These are phyloP conservation scores for Phytophthora crassamura DNA, from an alignment of 352 stramenopile species.

Conservation along the genomic window DNA sequence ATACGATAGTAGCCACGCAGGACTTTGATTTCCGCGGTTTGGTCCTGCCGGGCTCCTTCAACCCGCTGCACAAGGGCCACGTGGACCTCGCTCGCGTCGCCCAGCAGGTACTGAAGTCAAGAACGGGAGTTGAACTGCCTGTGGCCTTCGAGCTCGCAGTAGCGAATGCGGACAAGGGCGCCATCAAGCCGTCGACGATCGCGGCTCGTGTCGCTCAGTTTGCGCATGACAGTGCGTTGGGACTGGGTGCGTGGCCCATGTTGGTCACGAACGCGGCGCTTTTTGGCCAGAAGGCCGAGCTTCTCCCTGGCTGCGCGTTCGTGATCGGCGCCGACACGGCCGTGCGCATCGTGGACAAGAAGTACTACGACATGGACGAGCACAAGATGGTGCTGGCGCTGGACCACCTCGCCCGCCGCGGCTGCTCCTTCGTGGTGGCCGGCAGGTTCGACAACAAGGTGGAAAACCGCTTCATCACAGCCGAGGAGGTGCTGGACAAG, in stretches of 20 bases:
- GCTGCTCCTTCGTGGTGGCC: constrained; percentile 89
- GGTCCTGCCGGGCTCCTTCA: constrained; percentile 84
- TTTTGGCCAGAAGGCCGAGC: constrained; percentile 82
- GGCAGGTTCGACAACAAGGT: constrained; percentile 75
- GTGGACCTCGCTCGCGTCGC: constrained; percentile 59
- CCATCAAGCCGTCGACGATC: constrained; percentile 50
- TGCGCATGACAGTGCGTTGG: constrained; percentile 4
- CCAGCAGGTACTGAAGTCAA: constrained; percentile 47
- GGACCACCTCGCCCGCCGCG: constrained; percentile 60
- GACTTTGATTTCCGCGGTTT: constrained; percentile 64
- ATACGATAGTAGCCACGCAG: constrained; percentile 25
- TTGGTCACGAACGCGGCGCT: constrained; percentile 81
- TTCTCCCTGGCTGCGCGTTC: constrained; percentile 83
- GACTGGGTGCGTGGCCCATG: constrained; percentile 59
- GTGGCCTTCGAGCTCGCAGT: constrained; percentile 82
- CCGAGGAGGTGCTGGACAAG: constrained; percentile 59
- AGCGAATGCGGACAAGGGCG: constrained; percentile 83
- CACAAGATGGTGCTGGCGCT: constrained; percentile 82
- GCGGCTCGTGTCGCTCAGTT: constrained; percentile 66
- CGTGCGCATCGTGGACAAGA: constrained; percentile 88
- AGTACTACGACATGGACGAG: constrained; percentile 88
- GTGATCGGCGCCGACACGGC: constrained; percentile 92
- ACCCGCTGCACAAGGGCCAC: constrained; percentile 82
- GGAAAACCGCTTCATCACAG: constrained; percentile 56
- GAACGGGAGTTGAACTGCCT: constrained; percentile 39